Conservation (phyloP, 305 asterid genomes). For the Fraxinus paxiana region DNA sequence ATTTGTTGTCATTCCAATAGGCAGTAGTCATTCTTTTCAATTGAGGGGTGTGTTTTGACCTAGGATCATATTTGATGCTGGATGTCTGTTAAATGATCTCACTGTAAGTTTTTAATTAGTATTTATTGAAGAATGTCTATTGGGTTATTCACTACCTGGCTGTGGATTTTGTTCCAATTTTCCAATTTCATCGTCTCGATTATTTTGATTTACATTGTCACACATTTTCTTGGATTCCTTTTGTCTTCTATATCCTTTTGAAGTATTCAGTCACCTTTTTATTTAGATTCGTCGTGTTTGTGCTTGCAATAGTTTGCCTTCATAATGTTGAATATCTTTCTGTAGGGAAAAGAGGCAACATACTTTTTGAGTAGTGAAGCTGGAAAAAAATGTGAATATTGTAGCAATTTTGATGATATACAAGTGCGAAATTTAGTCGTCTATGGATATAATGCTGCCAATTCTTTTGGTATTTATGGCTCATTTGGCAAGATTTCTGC, state of each 20-base stretch:
- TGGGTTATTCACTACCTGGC: neutral
- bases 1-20: neutral
- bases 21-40: neutral
- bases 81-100: neutral
- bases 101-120: neutral
- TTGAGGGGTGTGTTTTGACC: neutral
- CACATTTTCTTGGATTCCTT: neutral
- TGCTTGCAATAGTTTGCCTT: neutral
- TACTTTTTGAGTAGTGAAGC: neutral
- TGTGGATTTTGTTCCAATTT: neutral
- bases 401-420: neutral
- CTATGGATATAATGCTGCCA: neutral
- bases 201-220: neutral
- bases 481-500: too few species aligned
- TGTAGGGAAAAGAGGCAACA: neutral
- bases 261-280: neutral
- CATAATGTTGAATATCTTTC: neutral
- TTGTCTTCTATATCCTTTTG: neutral
- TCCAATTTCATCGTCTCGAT: neutral
- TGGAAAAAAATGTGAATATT: neutral
- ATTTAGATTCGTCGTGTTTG: neutral
- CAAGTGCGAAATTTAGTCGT: neutral
- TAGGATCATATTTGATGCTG: neutral
- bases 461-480: neutral
- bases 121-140: neutral